Evolutionary conservation across 1,284 basidiomycete species (phyloP), one percentile per base, ranked within the genome.

Genomic region (Neotropicomus parvogracilis): DNA sequence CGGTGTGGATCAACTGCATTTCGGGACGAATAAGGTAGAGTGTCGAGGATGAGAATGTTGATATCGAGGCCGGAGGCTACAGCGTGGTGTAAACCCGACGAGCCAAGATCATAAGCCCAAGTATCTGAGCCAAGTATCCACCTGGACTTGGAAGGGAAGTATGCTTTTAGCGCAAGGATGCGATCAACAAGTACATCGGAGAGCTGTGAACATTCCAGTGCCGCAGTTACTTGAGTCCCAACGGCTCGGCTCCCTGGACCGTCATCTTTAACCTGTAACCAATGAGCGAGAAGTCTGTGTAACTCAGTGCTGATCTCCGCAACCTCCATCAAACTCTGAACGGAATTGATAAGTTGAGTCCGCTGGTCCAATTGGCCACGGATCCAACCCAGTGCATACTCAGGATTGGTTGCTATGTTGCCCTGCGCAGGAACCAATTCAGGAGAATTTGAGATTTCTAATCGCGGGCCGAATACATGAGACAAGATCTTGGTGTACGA

Each of bases 41-140:
- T 95, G 70, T 99, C 97, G 62, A 99, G 85, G 59, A 99, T 85
- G 67, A 99, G 88, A 56, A 98, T 82, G 74, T 99, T 99, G 71
- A 98, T 77, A 68, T 99, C 88, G 55, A 93, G 79, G 14, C 86
- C 83, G 6, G 92, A 95, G 19, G 94, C 84, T 49, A 97, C 89
- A 57, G 88, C 86, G 61, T 98, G 95, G 69, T 99, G 95, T 38
- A 98, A 75, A 54, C 95, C 95, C 3, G 93, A 95, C n/a, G 93
- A 85, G 37, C 95, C 95, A 40, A 97, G 82, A 69, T 98, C 95
- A 65, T 95, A 93, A 0, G 95, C 89, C 95, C 95, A 99, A 0
- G 92, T 88, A 66, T 99, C 95, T 40, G 92, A 97, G 20, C 95
- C 94, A 58, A 98, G 87, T 67, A 99, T 98, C 95, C 95, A 99